These are phyloP conservation scores for Micromonas pusilla DNA, from an alignment of 139 green algal genomes.

Conservation along the genomic window DNA sequence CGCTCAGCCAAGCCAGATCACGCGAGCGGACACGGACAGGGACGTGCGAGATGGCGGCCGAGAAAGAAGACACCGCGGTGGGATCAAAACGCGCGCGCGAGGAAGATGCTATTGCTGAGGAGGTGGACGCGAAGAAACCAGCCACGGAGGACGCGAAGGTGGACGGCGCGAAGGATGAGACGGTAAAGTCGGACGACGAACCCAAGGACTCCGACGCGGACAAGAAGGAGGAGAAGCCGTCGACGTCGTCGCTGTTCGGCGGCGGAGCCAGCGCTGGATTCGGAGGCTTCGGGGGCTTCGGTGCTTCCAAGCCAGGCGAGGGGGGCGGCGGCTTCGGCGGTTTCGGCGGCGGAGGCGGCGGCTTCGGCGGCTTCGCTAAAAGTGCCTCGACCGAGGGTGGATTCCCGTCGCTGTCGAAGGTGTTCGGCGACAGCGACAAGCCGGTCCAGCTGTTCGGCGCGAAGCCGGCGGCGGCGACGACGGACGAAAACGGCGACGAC, in stretches of 20 bases:
- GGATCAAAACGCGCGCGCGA: too few relatives aligned
- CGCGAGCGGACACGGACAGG: too few relatives aligned
- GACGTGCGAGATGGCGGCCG: too few relatives aligned
- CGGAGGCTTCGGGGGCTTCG: slow-evolving; percentile 9
- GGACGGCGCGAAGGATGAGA: too few relatives aligned
- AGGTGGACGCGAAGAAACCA: too few relatives aligned
- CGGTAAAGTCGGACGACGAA: too few relatives aligned
- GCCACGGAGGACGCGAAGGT: too few relatives aligned
- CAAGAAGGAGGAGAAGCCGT: background rate
- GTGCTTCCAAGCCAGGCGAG: background rate
- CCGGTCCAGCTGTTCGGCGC: background rate
- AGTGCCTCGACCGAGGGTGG: background rate
- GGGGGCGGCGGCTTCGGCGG: slow-evolving; percentile 8
- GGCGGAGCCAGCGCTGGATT: background rate
- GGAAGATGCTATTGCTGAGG: too few relatives aligned
- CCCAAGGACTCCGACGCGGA: too few relatives aligned
- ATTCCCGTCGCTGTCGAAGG: background rate
- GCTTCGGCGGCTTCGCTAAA: background rate
- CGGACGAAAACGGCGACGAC: background rate
- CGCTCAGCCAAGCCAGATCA: too few relatives aligned
- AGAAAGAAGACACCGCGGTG: too few relatives aligned
- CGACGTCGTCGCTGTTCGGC: background rate
- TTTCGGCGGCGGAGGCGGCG: background rate
- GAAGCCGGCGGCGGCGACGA: background rate
- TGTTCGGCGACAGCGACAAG: background rate